A percentile compares a stretch with the other conserved stretches of the same genome.
Conservation (phyloP, 179 eudicot species). For the Silene coronaria region DNA sequence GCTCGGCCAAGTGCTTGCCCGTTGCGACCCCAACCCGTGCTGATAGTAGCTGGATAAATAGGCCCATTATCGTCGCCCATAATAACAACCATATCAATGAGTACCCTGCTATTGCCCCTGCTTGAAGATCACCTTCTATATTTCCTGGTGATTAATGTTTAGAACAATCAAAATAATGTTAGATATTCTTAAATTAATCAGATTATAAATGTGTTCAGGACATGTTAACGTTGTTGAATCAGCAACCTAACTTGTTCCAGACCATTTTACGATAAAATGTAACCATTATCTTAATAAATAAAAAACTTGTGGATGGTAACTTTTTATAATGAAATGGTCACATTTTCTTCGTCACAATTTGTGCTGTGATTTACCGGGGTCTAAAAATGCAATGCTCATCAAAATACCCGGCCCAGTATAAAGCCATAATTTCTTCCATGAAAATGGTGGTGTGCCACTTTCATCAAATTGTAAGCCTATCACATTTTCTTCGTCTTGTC, state of each 20-base stretch:
- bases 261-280: too few relatives aligned
- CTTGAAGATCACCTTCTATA: slow-evolving; percentile 78
- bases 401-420: slow-evolving; percentile 77
- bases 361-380: slow-evolving; percentile 87
- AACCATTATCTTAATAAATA: too few relatives aligned
- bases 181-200: background rate
- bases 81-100: slow-evolving; percentile 69
- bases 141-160: slow-evolving; percentile 1
- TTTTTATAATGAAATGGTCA: too few relatives aligned
- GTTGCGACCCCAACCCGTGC: slow-evolving; percentile 78
- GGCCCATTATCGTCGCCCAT: slow-evolving; percentile 84
- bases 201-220: too few relatives aligned
- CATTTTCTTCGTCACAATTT: too few relatives aligned
- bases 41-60: slow-evolving; percentile 63
- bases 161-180: background rate
- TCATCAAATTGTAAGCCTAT: slow-evolving; percentile 4
- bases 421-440: slow-evolving; percentile 72
- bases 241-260: too few relatives aligned
- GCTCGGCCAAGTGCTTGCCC: slow-evolving; percentile 76
- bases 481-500: background rate
- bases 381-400: slow-evolving; percentile 79
- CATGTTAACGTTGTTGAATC: too few relatives aligned
- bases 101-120: slow-evolving; percentile 86
- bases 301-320: too few relatives aligned
- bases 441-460: slow-evolving; percentile 34